Base-by-base conservation (phyloP, 2,329 filamentous ascomycete species). In the Exophiala aquamarina region DNA sequence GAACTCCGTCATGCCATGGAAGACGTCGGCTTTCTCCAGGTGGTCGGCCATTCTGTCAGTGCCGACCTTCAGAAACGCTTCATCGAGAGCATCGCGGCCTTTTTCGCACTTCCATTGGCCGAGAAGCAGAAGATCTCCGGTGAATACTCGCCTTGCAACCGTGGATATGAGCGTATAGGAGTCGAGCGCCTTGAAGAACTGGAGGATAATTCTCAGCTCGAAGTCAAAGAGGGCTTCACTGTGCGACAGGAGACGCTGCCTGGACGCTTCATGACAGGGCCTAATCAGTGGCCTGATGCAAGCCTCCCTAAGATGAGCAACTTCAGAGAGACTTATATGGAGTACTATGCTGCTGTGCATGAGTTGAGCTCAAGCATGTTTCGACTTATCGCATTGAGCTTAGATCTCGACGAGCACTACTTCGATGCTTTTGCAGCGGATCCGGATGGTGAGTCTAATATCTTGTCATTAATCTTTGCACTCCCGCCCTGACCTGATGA, bases 211-310 rank as follows among this genome's bases (percentile, higher is more conserved):
- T n/a, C n/a, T 15, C 29, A 13, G 13, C 6, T 41, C 14, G 39
- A 41, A 6, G 10, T 28, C 15, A 41, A 41, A 20, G 39, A 41
- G 29, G 39, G 39, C 4, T 41, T 41, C 39, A 31, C 39, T 3
- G 39, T 41, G n/a, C 39, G 39, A 4, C 28, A 10, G 11, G 39
- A 41, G 15, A 41, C 21, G 39, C 39, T 26, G 15, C 39, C 42
- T 58, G 52, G 46, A 58, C 40, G 33, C 3, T 51, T 51, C 29
- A 13, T 48, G 28, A 33, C 35, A 28, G 44, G 44, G 8, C 49
- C 49, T 3, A 51, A 51, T 33, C 44, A 51, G 26, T 51, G 49
- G 49, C 49, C 39, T 13, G 32, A 40, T 19, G 11, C 19, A 5
- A 41, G 26, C 17, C 26, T 41, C 5, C 39, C 39, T 31, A 44